Evolutionary conservation across 768 basidiomycete genomes (phyloP).

Genomic region (Rhodotorula toruloides): DNA sequence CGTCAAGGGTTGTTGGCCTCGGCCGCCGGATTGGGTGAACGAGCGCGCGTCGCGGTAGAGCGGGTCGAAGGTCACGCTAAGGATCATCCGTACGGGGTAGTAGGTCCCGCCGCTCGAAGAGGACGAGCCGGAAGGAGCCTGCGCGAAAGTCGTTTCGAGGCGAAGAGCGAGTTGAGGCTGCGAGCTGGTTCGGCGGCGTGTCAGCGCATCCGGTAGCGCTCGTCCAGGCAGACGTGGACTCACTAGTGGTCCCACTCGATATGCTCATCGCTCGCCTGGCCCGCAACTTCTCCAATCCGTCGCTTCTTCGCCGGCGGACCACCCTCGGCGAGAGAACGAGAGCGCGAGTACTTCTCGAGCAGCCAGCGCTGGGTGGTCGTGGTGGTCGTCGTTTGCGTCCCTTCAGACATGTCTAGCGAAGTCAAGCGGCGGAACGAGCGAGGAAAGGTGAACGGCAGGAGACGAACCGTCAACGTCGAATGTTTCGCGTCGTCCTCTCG

Average conservation of each 20-base stretch:
- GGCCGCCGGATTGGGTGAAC: too few species aligned
- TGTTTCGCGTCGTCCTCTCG: too few species aligned
- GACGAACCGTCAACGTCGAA: too few species aligned
- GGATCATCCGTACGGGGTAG: conserved; percentile 9
- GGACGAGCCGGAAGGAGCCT: background rate
- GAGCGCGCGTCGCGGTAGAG: conserved; percentile 11
- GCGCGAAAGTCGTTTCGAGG: conserved; percentile 13
- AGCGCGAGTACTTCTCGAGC: conserved; percentile 25
- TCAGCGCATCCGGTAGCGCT: too few species aligned
- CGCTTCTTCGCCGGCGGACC: background rate
- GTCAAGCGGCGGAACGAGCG: background rate
- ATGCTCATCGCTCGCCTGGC: background rate
- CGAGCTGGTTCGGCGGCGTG: too few species aligned
- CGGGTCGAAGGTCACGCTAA: conserved; percentile 22
- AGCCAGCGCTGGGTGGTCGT: conserved; percentile 15
- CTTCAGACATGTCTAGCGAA: background rate
- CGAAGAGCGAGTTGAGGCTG: conserved; percentile 24
- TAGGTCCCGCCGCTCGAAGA: background rate
- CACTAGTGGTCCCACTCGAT: conserved; percentile 31
- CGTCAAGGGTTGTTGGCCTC: conserved; percentile 1
- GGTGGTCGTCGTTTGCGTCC: conserved; percentile 8
- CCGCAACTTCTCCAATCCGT: background rate
- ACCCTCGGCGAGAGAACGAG: background rate
- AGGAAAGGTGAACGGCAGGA: background rate
- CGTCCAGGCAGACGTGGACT: background rate